Evolutionary conservation across 1,284 basidiomycete genomes (phyloP).

Genomic region (Bjerkandera adusta): DNA sequence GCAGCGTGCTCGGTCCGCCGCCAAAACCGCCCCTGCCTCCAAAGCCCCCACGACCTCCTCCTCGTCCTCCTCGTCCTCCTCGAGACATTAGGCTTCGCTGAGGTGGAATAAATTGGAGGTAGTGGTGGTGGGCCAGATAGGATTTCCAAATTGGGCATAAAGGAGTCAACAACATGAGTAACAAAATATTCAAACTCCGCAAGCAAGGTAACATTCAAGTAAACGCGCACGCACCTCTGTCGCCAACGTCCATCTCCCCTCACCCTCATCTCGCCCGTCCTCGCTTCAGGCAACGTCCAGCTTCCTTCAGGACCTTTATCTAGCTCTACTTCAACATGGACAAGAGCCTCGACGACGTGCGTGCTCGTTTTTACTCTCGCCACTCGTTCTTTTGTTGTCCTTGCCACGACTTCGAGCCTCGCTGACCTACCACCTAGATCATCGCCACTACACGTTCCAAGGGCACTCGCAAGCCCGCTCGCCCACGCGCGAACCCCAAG

Average conservation of each 20-base stretch:
- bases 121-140: background rate
- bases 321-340: conserved; percentile 50
- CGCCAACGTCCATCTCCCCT: conserved; percentile 24
- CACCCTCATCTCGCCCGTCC: conserved; percentile 14
- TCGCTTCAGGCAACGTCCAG: background rate
- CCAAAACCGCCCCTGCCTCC: conserved; percentile 42
- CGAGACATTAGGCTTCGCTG: conserved; percentile 49
- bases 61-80: conserved; percentile 47
- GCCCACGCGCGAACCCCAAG: conserved; percentile 39
- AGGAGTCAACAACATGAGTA: conserved; percentile 8
- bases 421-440: conserved; percentile 55
- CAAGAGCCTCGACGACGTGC: conserved; percentile 87
- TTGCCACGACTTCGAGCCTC: conserved; percentile 10
- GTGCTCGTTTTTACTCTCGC: conserved; percentile 12
- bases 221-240: conserved; percentile 23
- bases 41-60: conserved; percentile 53
- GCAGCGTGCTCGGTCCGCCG: conserved; percentile 38
- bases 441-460: conserved; percentile 67
- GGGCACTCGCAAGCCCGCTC: conserved; percentile 43
- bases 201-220: conserved; percentile 12
- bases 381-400: too few relatives aligned
- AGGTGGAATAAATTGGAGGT: background rate
- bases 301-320: conserved; percentile 11
- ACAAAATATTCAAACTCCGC: conserved; percentile 20
- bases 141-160: conserved; percentile 4